A percentile compares a stretch with the other conserved stretches of the same genome.
These are phyloP conservation scores for Exophiala lecanii-corni DNA, from an alignment of 2,329 filamentous ascomycete genomes.

Conservation along the genomic window DNA sequence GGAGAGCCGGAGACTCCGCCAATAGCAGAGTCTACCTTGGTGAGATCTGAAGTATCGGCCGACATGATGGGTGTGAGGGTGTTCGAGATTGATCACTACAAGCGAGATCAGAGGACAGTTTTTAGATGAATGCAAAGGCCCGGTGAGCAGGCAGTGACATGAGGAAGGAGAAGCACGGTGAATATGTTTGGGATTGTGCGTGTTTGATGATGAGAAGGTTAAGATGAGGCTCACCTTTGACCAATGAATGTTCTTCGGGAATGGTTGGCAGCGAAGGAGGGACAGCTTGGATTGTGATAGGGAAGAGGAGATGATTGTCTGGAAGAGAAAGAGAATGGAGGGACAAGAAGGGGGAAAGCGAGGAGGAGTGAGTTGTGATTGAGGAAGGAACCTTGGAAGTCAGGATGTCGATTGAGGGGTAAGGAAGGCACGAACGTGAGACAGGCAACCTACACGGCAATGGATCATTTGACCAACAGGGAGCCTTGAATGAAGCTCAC, in stretches of 20 bases:
- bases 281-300: not conserved
- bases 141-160: too few species aligned
- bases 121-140: constrained; percentile 1
- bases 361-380: not conserved
- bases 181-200: not conserved
- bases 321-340: not conserved
- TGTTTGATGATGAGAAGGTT: not conserved
- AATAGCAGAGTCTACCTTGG: constrained; percentile 89
- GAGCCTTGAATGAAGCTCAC: not conserved
- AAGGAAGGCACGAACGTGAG: constrained; percentile 20
- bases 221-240: constrained; percentile 9
- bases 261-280: constrained; percentile 3
- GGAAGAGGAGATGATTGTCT: not conserved
- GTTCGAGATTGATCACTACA: constrained; percentile 1
- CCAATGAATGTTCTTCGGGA: constrained; percentile 11
- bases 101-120: not conserved
- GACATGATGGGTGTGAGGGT: constrained; percentile 22
- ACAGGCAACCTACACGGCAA: constrained; percentile 10
- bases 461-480: constrained; percentile 14
- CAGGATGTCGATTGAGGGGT: constrained; percentile 3
- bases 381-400: not conserved
- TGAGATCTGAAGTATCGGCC: constrained; percentile 32
- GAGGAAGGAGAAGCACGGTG: too few species aligned
- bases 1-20: constrained; percentile 69
- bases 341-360: not conserved